Evolutionary conservation across 2,329 filamentous ascomycete species (phyloP), one percentile per base, ranked within the genome.

Genomic region (Phoma sp.): DNA sequence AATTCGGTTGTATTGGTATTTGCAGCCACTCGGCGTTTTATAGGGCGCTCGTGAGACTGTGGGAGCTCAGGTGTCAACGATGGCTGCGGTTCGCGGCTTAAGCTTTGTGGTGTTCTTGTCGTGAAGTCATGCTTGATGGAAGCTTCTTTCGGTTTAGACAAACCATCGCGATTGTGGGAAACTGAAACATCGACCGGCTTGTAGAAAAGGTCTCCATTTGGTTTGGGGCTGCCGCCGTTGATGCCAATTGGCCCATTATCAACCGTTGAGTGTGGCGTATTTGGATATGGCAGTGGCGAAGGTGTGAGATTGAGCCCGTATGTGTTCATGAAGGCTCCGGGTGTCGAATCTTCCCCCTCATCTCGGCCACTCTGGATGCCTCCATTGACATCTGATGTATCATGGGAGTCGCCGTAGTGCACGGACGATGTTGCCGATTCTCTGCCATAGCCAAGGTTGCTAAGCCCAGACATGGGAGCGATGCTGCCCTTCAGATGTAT

Each of bases 391-490:
- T 77, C 75, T 24, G 73, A 77, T 61, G 64, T 64, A 58, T 75
- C 73, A 51, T 70, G 70, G 41, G 61, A 59, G 53, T 76, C 73
- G 54, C 70, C 70, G 49, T 72, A 72, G 57, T 76, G 74, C 63
- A 74, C 68, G 60, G 75, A 77, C 55, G 75, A 77, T 55, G 71
- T 62, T 51, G 67, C 69, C 25, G 75, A 76, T 63, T 76, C 74
- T 64, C 70, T 69, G 49, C 62, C 63, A 69, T 76, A 77, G 53
- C 65, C 72, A 53, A 76, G 57, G 61, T 68, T 68, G 63, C 72
- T 68, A 65, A 76, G 70, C 57, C 65, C 67, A 48, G 68, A 54
- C 57, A 74, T 71, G 29, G 70, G 60, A 57, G 64, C 61, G 41
- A 67, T 64, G 46, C 65, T 60, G 50, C 61, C 60, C 62, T 75